phyloP scores from a whole-genome alignment of 2,329 filamentous ascomycete species.

The Kalaharituber pfeilii region DNA sequence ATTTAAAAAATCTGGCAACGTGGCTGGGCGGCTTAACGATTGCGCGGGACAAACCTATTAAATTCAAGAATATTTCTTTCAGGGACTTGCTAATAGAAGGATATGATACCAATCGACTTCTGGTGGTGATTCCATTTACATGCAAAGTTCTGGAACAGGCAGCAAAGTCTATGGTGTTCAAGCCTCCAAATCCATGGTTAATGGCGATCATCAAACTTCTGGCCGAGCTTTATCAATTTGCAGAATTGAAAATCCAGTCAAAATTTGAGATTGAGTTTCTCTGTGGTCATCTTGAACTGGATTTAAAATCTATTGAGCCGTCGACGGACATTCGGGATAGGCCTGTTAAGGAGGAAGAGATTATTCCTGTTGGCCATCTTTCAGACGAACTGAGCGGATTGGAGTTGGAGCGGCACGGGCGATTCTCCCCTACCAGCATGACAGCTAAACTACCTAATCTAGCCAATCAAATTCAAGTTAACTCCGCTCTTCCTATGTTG shows the following conservation, averaged over 20 bases:
- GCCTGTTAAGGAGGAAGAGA: constrained; percentile 28
- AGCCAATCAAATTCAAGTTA: constrained; percentile 24
- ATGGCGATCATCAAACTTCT: constrained; percentile 89
- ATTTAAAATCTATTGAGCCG: constrained; percentile 79
- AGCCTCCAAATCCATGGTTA: constrained; percentile 88
- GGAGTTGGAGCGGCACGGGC: constrained; percentile 3
- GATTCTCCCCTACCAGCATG: constrained; percentile 9
- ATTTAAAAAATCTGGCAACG: constrained; percentile 79
- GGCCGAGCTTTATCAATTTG: constrained; percentile 83
- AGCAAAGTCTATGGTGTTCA: constrained; percentile 70
- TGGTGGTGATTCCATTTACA: constrained; percentile 90
- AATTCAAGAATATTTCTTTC: constrained; percentile 92
- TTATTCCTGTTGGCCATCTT: constrained; percentile 43
- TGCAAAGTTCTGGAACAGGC: constrained; percentile 89
- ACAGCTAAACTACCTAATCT: constrained; percentile 12
- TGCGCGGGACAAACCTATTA: constrained; percentile 85
- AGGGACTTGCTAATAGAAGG: constrained; percentile 88
- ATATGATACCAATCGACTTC: constrained; percentile 75
- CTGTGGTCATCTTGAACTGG: constrained; percentile 79
- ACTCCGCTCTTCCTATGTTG: constrained; percentile 11
- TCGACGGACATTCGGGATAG: constrained; percentile 72
- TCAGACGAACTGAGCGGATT: constrained; percentile 25
- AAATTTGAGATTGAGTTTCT: constrained; percentile 98
- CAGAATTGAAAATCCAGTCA: constrained; percentile 84
- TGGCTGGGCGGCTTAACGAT: constrained; percentile 92